Percentiles rank a stretch among this genome's conserved stretches.
phyloP scores from a whole-genome alignment of 345 rosid species.

The Pistacia integerrima region DNA sequence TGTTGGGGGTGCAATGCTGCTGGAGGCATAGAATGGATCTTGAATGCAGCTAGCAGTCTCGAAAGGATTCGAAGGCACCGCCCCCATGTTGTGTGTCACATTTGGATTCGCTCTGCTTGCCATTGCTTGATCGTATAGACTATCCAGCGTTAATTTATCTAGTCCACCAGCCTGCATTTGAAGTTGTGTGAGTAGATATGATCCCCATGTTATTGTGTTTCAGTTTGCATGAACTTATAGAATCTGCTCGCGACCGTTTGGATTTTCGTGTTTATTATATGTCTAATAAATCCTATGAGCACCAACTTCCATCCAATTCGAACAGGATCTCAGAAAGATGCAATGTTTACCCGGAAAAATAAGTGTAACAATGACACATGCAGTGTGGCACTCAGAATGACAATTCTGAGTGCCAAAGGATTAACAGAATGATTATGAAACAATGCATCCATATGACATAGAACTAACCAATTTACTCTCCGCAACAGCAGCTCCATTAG shows the following conservation, averaged over 20 bases:
- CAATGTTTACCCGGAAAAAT: no score
- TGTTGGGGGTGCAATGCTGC: not conserved
- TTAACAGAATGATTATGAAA: no score
- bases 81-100: constrained; percentile 3
- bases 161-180: constrained; percentile 35
- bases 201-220: not conserved
- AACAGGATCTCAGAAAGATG: no score
- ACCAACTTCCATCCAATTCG: no score
- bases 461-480: constrained; percentile 32
- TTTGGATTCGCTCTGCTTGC: constrained; percentile 12
- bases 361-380: no score
- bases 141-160: constrained; percentile 29
- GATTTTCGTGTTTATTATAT: no score
- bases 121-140: constrained; percentile 27
- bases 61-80: constrained; percentile 17
- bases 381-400: no score
- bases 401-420: not conserved
- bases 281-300: no score
- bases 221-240: not conserved
- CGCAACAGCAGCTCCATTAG: constrained; percentile 20
- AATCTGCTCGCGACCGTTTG: no score
- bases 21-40: constrained; percentile 13
- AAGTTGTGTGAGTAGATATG: not conserved
- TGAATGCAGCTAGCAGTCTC: constrained; percentile 10
- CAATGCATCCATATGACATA: not conserved